These are phyloP conservation scores for Coccomyxa sp. DNA, from an alignment of 139 green algal species.

Conservation along the genomic window DNA sequence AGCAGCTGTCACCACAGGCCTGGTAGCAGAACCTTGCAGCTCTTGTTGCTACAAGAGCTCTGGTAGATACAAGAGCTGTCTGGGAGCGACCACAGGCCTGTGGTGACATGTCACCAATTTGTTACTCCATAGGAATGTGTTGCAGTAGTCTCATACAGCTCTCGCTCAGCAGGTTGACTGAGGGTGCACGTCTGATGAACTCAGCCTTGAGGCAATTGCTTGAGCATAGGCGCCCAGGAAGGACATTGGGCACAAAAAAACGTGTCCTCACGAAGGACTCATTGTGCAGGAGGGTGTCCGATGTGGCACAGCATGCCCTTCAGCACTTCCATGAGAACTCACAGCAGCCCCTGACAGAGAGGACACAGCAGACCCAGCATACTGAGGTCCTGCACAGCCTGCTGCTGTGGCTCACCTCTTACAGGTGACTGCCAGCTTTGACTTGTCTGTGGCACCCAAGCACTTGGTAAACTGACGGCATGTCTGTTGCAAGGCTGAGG, in stretches of 20 bases:
- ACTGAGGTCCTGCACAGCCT: not conserved
- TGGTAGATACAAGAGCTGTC: too few relatives aligned
- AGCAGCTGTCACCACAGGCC: too few relatives aligned
- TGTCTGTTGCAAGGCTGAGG: not conserved
- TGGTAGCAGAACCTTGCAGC: too few relatives aligned
- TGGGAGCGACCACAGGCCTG: too few relatives aligned
- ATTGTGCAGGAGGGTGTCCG: not conserved
- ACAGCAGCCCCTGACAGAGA: not conserved
- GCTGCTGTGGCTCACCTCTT: not conserved
- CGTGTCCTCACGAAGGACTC: too few relatives aligned
- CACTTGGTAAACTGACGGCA: not conserved
- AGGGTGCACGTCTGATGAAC: not conserved
- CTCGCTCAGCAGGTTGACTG: not conserved
- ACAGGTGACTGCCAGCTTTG: not conserved
- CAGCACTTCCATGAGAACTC: not conserved
- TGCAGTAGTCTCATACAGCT: not conserved
- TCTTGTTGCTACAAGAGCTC: too few relatives aligned
- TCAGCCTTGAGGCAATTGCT: too few relatives aligned
- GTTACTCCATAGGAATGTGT: not conserved
- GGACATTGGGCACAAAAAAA: too few relatives aligned
- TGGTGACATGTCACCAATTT: too few relatives aligned
- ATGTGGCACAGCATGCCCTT: not conserved
- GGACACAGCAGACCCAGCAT: not conserved
- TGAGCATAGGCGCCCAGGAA: too few relatives aligned
- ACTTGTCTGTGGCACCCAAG: not conserved